Base-by-base conservation (phyloP, 768 basidiomycete genomes). In the Pilatotrama ljubarskyi region DNA sequence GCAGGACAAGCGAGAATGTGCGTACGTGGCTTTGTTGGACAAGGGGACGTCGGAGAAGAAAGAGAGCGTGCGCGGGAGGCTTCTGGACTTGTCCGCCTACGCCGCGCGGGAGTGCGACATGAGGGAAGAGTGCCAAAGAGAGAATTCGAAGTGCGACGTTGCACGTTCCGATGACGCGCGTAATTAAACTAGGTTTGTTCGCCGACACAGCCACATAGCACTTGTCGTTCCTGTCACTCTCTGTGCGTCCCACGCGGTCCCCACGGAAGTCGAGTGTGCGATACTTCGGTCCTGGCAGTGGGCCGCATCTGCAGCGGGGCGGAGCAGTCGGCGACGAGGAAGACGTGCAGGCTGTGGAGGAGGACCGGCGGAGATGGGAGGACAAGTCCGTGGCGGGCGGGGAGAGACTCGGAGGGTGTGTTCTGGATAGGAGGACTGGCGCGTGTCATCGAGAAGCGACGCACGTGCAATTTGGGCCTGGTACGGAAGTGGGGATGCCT, bases 181-280 rank as follows among this genome's bases (percentile, higher is more conserved):
- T 38, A 25, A 43, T 43, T 54, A 24, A 10, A 52, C 29, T 32
- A 41, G 51, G 2, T n/a, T 26, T 17, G 38, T 32, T 41, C 17
- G 7, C 13, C 32, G 52, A 54, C 52, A 54, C 52, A 54, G 52
- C 52, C 52, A 54, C 52, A 32, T 32, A 32, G 10, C 29, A 32
- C 29, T 32, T 32, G 29, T 32, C 29, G 10, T 32, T 32, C 29
- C 29, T 32, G 29, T 10, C 29, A 32, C 10, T 32, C 29, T 32
- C 10, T 32, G 29, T 4, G 4, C 10, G 5, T 32, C 10, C 29
- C 29, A 10, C 29, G 29, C 29, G 29, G 4, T 32, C 29, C 4
- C 10, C 29, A 32, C 10, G 5, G 29, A 5, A 32, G 29, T 32
- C 29, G 29, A 32, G 29, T 32, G 10, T 32, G 29, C 20, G 18